Conservation (phyloP, 2,329 filamentous ascomycete genomes). For the Gaeumannomyces sp. region DNA sequence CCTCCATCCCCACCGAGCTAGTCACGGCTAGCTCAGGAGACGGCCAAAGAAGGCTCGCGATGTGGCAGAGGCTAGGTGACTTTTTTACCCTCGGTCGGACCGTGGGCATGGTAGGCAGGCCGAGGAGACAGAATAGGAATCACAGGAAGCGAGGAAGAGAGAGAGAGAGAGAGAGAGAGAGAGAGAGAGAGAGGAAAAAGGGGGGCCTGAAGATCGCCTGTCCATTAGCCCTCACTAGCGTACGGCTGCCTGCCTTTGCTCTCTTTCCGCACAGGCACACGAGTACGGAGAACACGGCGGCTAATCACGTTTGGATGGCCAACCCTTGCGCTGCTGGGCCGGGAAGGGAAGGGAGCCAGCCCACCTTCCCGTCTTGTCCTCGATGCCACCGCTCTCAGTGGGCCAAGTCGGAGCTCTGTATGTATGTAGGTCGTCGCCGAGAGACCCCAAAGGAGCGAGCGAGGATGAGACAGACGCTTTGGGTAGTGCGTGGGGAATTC, state of each 20-base stretch:
- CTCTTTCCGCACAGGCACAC: background rate
- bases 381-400: background rate
- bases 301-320: too few relatives aligned
- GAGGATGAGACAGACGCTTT: background rate
- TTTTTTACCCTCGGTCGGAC: too few relatives aligned
- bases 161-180: too few relatives aligned
- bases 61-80: background rate
- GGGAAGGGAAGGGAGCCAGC: background rate
- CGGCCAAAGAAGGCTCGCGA: background rate
- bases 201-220: too few relatives aligned
- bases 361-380: background rate
- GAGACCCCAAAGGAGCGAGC: too few relatives aligned
- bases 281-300: too few relatives aligned
- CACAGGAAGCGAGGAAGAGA: conserved; percentile 3
- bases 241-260: background rate
- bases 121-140: conserved; percentile 2
- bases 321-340: too few relatives aligned
- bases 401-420: background rate
- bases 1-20: background rate
- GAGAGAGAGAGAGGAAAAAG: too few relatives aligned
- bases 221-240: too few relatives aligned
- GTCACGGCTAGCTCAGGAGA: background rate
- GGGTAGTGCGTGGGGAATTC: background rate
- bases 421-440: too few relatives aligned
- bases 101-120: too few relatives aligned